phyloP scores from a whole-genome alignment of 345 rosid species.

The Rhodamnia rubescens region DNA sequence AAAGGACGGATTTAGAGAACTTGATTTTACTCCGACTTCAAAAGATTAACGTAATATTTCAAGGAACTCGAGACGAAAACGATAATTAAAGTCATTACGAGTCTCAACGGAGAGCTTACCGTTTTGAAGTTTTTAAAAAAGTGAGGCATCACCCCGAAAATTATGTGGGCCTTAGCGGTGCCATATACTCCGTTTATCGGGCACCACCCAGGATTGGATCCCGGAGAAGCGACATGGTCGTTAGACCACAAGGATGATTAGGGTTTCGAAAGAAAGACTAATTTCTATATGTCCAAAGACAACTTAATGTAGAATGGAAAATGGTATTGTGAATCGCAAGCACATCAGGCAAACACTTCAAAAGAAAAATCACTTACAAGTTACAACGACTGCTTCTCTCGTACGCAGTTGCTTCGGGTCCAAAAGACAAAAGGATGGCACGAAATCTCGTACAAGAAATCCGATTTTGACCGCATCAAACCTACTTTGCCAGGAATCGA shows the following conservation, averaged over 20 bases:
- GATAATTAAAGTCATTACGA: neutral
- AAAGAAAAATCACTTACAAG: neutral
- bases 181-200: too few relatives aligned
- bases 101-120: neutral
- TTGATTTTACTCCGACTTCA: fast-evolving
- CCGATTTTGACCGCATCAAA: neutral
- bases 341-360: neutral
- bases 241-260: neutral
- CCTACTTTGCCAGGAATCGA: neutral
- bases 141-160: too few relatives aligned
- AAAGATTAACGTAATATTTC: fast-evolving
- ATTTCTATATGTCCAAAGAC: neutral
- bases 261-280: neutral
- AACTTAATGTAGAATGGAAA: neutral
- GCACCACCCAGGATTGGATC: neutral
- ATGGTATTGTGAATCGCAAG: neutral
- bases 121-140: neutral
- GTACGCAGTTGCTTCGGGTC: fast-evolving
- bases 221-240: neutral
- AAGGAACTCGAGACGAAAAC: neutral
- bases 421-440: neutral
- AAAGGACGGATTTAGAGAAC: neutral
- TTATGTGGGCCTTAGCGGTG: too few relatives aligned
- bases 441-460: neutral
- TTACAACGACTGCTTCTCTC: neutral